Conservation (phyloP, 129 eudicot species). For the Erigeron canadensis region DNA sequence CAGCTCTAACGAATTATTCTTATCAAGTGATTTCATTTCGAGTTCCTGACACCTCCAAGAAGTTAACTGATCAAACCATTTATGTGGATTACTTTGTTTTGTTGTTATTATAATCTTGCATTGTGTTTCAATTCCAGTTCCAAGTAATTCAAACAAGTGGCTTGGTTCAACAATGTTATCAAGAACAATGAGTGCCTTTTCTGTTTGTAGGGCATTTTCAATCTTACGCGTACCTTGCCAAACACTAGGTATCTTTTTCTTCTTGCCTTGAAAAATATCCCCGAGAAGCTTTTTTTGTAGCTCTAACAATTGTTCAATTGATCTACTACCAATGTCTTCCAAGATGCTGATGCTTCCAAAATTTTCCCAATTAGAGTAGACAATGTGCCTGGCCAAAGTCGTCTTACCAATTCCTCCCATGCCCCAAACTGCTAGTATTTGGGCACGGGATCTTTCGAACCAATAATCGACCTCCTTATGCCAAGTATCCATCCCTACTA, state of each 20-base stretch:
- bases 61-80: background rate
- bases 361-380: too few relatives aligned
- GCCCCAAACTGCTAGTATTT: too few relatives aligned
- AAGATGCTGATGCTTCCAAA: too few relatives aligned
- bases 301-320: too few relatives aligned
- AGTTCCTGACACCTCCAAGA: background rate
- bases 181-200: constrained; percentile 16
- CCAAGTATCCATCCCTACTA: too few relatives aligned
- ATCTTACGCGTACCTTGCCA: background rate
- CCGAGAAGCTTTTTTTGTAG: too few relatives aligned
- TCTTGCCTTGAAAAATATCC: too few relatives aligned
- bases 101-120: constrained; percentile 5
- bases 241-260: background rate
- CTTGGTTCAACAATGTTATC: constrained; percentile 9
- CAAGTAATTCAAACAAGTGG: constrained; percentile 7
- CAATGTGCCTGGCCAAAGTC: too few relatives aligned
- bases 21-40: background rate
- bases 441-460: too few relatives aligned
- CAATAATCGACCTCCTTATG: too few relatives aligned
- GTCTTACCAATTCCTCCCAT: too few relatives aligned
- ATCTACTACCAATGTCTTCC: too few relatives aligned
- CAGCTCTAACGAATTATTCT: background rate
- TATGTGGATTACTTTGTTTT: background rate
- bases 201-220: background rate
- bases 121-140: background rate